These are phyloP conservation scores for Trifolium dubium DNA, from an alignment of 306 rosid species.

Conservation along the genomic window DNA sequence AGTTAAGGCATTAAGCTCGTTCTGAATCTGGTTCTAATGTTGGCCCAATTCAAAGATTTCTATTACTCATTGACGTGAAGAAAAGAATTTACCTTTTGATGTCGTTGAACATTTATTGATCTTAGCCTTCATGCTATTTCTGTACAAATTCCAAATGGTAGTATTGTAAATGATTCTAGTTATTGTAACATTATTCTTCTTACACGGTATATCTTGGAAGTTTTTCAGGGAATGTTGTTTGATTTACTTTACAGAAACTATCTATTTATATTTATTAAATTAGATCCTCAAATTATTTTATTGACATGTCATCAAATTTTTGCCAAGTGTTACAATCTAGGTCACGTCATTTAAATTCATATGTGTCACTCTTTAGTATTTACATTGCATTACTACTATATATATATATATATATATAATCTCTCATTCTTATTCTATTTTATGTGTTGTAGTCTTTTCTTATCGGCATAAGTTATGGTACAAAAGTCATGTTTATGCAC, in stretches of 20 bases:
- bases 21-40: conserved; percentile 45
- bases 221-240: neutral
- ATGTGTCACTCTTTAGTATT: too few species aligned
- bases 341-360: too few species aligned
- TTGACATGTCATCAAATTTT: too few species aligned
- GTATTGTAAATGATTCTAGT: conserved; percentile 32
- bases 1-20: conserved; percentile 43
- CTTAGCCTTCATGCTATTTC: conserved; percentile 25
- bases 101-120: conserved; percentile 29
- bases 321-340: too few species aligned
- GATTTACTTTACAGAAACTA: conserved; percentile 15
- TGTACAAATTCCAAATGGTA: conserved; percentile 39
- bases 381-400: too few species aligned
- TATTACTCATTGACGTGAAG: conserved; percentile 75
- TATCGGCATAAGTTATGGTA: too few species aligned
- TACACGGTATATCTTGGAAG: neutral
- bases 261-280: too few species aligned
- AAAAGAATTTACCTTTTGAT: conserved; percentile 42
- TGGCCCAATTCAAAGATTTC: conserved; percentile 54
- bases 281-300: too few species aligned
- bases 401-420: too few species aligned
- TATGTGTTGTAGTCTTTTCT: too few species aligned
- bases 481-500: too few species aligned
- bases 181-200: neutral
- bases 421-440: too few species aligned